A percentile compares a stretch with the other conserved stretches of the same genome.
Conservation (phyloP, 257 asterid genomes). For the Solanum ahanhuiri region DNA sequence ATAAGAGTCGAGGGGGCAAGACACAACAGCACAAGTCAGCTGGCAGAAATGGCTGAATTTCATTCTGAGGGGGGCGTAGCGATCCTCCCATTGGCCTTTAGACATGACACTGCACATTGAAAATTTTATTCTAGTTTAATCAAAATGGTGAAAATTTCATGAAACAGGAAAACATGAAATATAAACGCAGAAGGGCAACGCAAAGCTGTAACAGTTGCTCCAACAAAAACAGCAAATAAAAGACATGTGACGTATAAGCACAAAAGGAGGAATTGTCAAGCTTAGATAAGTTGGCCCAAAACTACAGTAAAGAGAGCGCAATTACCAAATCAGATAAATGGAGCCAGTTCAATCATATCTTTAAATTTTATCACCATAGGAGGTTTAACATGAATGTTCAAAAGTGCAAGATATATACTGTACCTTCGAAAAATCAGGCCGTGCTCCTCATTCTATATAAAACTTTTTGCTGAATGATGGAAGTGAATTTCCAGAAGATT, state of each 20-base stretch:
- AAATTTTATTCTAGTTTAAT: not conserved
- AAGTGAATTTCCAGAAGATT: conserved; percentile 38
- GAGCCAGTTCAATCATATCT: not conserved
- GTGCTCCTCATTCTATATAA: conserved; percentile 55
- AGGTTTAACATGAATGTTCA: not conserved
- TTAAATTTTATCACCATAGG: not conserved
- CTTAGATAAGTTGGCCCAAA: not conserved
- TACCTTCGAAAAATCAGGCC: not conserved
- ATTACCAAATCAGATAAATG: not conserved
- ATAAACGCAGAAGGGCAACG: not conserved
- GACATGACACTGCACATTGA: not conserved
- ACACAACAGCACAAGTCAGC: not conserved
- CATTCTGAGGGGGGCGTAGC: not conserved
- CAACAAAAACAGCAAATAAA: not conserved
- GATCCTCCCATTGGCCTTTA: not conserved
- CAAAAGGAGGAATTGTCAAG: not conserved
- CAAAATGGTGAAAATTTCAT: not conserved
- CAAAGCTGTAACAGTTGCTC: not conserved
- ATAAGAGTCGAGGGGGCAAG: not conserved
- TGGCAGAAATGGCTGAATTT: not conserved
- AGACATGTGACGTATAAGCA: not conserved
- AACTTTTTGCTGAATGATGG: conserved; percentile 41
- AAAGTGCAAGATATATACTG: not conserved
- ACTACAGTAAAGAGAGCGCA: not conserved
- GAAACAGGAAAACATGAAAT: not conserved